Conservation (phyloP, 139 green algal species). For the Medakamo hakoo region DNA sequence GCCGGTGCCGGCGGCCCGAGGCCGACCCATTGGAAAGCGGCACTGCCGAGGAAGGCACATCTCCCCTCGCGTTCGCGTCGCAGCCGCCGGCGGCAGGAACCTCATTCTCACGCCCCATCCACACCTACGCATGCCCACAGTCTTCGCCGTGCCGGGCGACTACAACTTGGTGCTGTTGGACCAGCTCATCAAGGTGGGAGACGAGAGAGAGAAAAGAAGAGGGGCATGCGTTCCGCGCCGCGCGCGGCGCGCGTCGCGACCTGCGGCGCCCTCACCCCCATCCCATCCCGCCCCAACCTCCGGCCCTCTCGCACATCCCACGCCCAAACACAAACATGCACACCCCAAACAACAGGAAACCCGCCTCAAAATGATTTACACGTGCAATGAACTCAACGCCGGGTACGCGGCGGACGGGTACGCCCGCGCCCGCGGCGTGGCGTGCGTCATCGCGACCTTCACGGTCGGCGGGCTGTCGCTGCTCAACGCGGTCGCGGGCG, state of each 20-base stretch:
- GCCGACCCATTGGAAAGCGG: too few species aligned
- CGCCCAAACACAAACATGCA: neutral
- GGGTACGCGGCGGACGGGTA: constrained; percentile 75
- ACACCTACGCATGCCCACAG: too few species aligned
- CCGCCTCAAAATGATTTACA: constrained; percentile 25
- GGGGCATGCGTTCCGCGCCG: too few species aligned
- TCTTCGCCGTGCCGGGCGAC: constrained; percentile 14
- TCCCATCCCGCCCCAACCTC: neutral
- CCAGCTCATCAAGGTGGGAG: constrained; percentile 26
- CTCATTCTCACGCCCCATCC: too few species aligned
- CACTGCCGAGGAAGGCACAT: too few species aligned
- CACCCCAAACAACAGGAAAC: constrained; percentile 3
- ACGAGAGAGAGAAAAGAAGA: too few species aligned
- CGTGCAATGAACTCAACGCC: constrained; percentile 78
- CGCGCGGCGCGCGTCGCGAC: too few species aligned
- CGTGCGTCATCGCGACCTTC: constrained; percentile 52
- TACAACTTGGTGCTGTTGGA: constrained; percentile 48
- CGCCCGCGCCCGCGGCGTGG: constrained; percentile 40
- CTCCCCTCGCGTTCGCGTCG: neutral
- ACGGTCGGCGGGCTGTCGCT: constrained; percentile 42
- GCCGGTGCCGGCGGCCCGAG: too few species aligned
- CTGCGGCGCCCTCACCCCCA: too few species aligned
- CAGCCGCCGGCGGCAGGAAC: too few species aligned
- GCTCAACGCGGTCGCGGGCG: constrained; percentile 26
- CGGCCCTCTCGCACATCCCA: neutral